These are phyloP conservation scores for Megacollybia marginata DNA, from an alignment of 768 basidiomycete species.

Conservation along the genomic window DNA sequence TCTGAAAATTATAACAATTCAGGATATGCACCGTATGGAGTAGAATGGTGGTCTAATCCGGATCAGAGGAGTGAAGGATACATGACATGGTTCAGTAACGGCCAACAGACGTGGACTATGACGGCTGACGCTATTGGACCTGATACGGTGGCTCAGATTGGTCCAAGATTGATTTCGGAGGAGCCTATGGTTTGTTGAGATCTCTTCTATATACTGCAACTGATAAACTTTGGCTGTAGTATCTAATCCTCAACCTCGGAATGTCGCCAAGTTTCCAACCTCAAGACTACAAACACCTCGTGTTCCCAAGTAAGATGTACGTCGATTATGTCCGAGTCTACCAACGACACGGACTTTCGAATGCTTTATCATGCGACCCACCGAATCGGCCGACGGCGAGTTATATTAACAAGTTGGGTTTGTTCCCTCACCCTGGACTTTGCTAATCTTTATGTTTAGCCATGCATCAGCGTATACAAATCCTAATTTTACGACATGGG, in stretches of 20 bases:
- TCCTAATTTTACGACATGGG: conserved; percentile 84
- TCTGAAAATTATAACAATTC: conserved; percentile 47
- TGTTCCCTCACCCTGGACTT: neutral
- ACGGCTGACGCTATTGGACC: conserved; percentile 61
- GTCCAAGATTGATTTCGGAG: conserved; percentile 70
- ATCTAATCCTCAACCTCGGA: conserved; percentile 66
- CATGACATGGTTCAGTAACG: conserved; percentile 77
- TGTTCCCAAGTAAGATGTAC: conserved; percentile 75
- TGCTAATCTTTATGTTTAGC: conserved; percentile 14
- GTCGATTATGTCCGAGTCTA: conserved; percentile 90
- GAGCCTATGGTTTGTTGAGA: conserved; percentile 79
- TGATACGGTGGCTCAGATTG: conserved; percentile 49
- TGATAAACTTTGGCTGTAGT: neutral
- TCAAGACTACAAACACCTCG: conserved; percentile 62
- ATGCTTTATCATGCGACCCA: conserved; percentile 77
- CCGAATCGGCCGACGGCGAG: conserved; percentile 65
- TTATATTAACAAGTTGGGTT: conserved; percentile 62
- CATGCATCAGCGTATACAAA: conserved; percentile 58
- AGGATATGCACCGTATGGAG: conserved; percentile 58
- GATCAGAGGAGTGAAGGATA: conserved; percentile 59
- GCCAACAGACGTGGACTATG: conserved; percentile 63
- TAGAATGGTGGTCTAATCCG: conserved; percentile 79
- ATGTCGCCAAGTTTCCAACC: conserved; percentile 71
- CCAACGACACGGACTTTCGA: conserved; percentile 49
- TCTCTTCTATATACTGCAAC: neutral